Base-by-base conservation (phyloP, 1,139 yeast species). In the Lodderomyces pseudojiufengensis region DNA sequence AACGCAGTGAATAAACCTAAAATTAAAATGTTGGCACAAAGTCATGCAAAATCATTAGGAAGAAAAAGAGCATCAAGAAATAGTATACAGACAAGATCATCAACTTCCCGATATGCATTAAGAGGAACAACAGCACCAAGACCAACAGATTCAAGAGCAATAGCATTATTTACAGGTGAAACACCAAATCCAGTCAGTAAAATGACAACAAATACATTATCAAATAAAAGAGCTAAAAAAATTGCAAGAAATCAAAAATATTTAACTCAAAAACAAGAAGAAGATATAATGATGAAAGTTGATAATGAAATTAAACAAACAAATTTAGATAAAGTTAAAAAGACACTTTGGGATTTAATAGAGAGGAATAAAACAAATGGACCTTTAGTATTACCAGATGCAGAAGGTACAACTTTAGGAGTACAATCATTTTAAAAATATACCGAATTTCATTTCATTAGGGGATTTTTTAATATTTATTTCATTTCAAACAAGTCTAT, bases 321-420 rank as follows among this genome's bases (percentile, higher is more conserved):
- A 24, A 59, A 63, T 31, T 61, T 73, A 40, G 73, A 70, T 32
- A 63, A 72, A 45, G 72, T 81, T 38, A 82, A 80, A 61, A 72
- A 74, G 29, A 84, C 85, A 6, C 70, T 84, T 33, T 81, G 92
- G 80, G 67, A 75, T 9, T 82, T 79, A 21, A 70, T 82, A 37
- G 87, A 80, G 38, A 81, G 73, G 51, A 61, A 65, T 27, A 54
- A 52, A 23, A 46, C 51, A 24, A 67, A 67, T 30, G 71, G 71
- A 9, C 65, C 79, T 39, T 57, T 63, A 21, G 37, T 37, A 3
- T 59, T 73, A 27, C 53, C 71, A 10, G 62, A 66, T 26, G 84
- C 84, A 22, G 78, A 79, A 49, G 96, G 96, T 38, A 88, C 96
- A 25, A 84, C 95, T 3, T 64, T 88, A 43, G 97, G 97, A 26